Evolutionary conservation across 2,329 filamentous ascomycete genomes (phyloP), one percentile per base, ranked within the genome.

Genomic region (Aureobasidium sp.): DNA sequence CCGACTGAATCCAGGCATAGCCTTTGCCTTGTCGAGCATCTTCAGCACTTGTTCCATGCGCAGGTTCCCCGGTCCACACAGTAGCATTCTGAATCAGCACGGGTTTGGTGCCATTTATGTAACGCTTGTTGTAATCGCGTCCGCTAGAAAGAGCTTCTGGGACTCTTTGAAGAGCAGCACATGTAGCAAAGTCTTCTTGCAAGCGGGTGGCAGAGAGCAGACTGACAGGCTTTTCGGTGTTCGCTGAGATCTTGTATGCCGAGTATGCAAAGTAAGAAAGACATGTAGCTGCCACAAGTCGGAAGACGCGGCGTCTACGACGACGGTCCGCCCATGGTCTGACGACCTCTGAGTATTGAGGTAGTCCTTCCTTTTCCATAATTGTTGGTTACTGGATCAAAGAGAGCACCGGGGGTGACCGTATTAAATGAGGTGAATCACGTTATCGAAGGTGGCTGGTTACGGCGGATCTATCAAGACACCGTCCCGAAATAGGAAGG

Each of bases 21-120:
- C 84, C 84, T 62, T 81, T 81, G 21, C 85, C 85, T 32, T 76
- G 76, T 44, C 78, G 77, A 1, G 83, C 82, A 66, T 85, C 83
- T 49, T 81, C 79, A 6, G 75, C 70, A 7, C 77, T 79, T 1
- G 79, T 81, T 10, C 83, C 83, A 37, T 77, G 62, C 0, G 68
- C 70, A 0, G 86, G 82, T 72, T 88, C 85, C 37, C 86, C 86
- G 3, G 83, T 76, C 86, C 86, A 88, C 25, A 88, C 78, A 1
- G 82, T 85, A 5, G 86, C 86, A 68, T 88, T 88, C 64, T 79
- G 82, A 66, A 88, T 86, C 44, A 88, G 77, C 0, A 84, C 84
- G 0, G 86, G 80, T 64, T 79, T 80, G 59, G 81, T 78, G 57
- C 83, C 83, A 3, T 83, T 77, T 47, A 86, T 71, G 68, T 82